Evolutionary conservation across 2,329 filamentous ascomycete species (phyloP), one percentile per base, ranked within the genome.

Genomic region (Didymellaceae sp.): DNA sequence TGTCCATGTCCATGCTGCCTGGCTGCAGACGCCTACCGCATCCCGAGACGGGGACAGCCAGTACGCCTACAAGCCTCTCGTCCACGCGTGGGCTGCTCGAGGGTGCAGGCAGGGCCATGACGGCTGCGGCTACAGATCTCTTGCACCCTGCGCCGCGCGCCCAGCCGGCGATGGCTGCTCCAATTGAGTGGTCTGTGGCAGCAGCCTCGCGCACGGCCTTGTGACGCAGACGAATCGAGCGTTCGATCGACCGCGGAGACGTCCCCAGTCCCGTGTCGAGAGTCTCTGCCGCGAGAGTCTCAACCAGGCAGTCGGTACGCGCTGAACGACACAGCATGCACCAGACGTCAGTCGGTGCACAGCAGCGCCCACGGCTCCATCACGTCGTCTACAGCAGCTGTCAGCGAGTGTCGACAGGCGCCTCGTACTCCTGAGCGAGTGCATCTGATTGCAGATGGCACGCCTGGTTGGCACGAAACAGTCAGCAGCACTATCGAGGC

Each of bases 301-400:
- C 53, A 63, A 65, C 67, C 66, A 64, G 62, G 65, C 63, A 52
- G 58, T 57, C 61, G 65, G 67, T 60, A 68, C 51, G 11, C 32
- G 26, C 40, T 54, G 43, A 42, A 58, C 61, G 50, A 61, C 57
- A 56, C 54, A 35, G 40, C 52, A 50, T 52, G 44, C 45, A 46
- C 41, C 35, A 51, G 34, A 47, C 38, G 40, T 41, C 55, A 38
- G 41, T 50, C 52, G 45, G 59, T 59, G 58, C 57, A 49, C 53
- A 43, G 28, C 45, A 55, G 48, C 55, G 52, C 49, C 30, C 43
- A 30, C 43, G 5, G 25, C 37, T 38, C 35, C 32, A 45, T 31
- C 21, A 28, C 30, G 25, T 31, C 44, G 38, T 59, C 54, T 42
- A 54, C 57, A 55, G 57, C 60, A 62, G 57, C 67, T 68, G 65